Conservation (phyloP, 257 asterid genomes). For the Thymus quinquecostatus region DNA sequence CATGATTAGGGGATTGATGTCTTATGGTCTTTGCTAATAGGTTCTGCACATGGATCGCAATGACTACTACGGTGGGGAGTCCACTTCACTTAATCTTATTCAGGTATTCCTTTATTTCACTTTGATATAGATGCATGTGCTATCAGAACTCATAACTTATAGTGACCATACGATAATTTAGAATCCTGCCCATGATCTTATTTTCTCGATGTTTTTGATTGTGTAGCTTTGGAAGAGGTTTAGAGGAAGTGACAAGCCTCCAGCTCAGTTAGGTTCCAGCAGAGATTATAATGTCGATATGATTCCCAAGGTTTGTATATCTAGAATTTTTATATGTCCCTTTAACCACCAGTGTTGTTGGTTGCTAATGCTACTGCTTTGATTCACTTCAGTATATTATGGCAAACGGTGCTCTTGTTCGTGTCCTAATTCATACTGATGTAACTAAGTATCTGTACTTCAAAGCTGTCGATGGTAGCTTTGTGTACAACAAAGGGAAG, state of each 20-base stretch:
- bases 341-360: too few relatives aligned
- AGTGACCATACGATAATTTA: conserved; percentile 14
- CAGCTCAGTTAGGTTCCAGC: conserved; percentile 82
- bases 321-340: conserved; percentile 19
- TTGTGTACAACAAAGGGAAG: conserved; percentile 88
- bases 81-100: conserved; percentile 65
- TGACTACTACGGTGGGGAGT: conserved; percentile 73
- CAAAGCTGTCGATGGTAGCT: conserved; percentile 98
- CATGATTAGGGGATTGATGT: conserved; percentile 22
- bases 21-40: conserved; percentile 35
- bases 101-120: conserved; percentile 41
- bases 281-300: conserved; percentile 96
- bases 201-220: conserved; percentile 17
- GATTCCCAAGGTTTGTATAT: conserved; percentile 79
- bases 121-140: conserved; percentile 9
- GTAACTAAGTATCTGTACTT: conserved; percentile 90
- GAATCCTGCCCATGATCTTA: conserved; percentile 10
- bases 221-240: conserved; percentile 81
- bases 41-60: conserved; percentile 73
- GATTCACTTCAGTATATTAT: conserved; percentile 68
- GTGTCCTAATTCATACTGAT: conserved; percentile 91
- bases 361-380: conserved; percentile 25
- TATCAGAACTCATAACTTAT: background rate
- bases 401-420: conserved; percentile 97
- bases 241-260: conserved; percentile 91